A percentile compares a stretch with the other conserved stretches of the same genome.
phyloP scores from a whole-genome alignment of 805 yeast species.

The Lipomyces yamanashiensis region DNA sequence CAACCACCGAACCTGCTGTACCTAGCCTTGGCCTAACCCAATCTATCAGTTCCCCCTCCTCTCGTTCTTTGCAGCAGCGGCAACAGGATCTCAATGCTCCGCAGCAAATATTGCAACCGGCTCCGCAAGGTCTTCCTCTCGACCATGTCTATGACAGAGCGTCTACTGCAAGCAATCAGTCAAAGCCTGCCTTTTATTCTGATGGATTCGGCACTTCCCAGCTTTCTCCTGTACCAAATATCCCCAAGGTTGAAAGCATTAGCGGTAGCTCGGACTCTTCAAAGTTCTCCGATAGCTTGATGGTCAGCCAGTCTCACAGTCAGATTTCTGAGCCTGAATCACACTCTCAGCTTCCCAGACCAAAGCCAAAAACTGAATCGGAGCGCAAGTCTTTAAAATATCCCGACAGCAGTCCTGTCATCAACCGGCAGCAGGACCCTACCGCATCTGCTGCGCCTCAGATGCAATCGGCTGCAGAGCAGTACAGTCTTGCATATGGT shows the following conservation, averaged over 20 bases:
- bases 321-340: neutral
- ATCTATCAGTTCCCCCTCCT: neutral
- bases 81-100: too few species aligned
- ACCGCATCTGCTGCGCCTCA: neutral
- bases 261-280: neutral
- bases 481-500: constrained; percentile 18
- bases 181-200: too few species aligned
- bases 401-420: neutral
- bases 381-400: neutral
- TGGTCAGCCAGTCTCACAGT: neutral
- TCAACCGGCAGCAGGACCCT: too few species aligned
- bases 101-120: neutral
- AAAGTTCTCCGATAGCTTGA: neutral
- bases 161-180: too few species aligned
- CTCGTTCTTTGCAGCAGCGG: neutral
- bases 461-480: constrained; percentile 6
- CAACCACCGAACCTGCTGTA: neutral
- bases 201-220: neutral
- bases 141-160: neutral
- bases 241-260: neutral
- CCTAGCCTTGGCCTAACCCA: neutral
- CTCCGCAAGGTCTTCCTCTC: neutral
- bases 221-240: neutral
- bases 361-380: neutral
- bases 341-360: neutral